Percentiles rank a stretch among this genome's conserved stretches.
phyloP scores from a whole-genome alignment of 2,329 filamentous ascomycete genomes.

The Cytospora chrysosperma region DNA sequence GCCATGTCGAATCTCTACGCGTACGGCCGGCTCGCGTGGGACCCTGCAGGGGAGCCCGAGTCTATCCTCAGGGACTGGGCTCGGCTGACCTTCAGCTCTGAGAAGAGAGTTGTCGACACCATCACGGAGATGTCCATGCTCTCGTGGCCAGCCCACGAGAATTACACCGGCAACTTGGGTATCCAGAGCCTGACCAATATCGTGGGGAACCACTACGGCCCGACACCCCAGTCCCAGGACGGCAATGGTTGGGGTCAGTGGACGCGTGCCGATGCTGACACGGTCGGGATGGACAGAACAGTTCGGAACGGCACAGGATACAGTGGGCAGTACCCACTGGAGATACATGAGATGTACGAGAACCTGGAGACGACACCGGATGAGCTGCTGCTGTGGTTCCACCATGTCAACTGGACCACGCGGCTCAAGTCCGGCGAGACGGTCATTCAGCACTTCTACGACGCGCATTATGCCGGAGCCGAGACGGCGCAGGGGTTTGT shows the following conservation, averaged over 20 bases:
- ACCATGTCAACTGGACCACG: conserved; percentile 69
- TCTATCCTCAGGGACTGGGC: conserved; percentile 63
- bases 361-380: conserved; percentile 63
- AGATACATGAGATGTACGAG: conserved; percentile 59
- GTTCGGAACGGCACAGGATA: conserved; percentile 65
- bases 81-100: conserved; percentile 62
- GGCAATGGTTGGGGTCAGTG: conserved; percentile 70
- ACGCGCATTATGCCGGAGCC: conserved; percentile 53
- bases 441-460: conserved; percentile 58
- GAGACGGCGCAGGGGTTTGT: conserved; percentile 60
- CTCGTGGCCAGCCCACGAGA: conserved; percentile 71
- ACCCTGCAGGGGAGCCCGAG: conserved; percentile 49
- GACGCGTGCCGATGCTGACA: conserved; percentile 60
- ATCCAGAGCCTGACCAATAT: conserved; percentile 70
- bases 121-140: conserved; percentile 64
- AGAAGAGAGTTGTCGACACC: conserved; percentile 54
- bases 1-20: conserved; percentile 72
- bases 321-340: conserved; percentile 63
- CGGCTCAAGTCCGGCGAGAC: conserved; percentile 61
- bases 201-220: conserved; percentile 64
- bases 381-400: conserved; percentile 70
- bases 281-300: conserved; percentile 71
- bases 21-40: conserved; percentile 66
- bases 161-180: conserved; percentile 68
- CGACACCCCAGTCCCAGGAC: conserved; percentile 65